phyloP scores from a whole-genome alignment of 2,329 filamentous ascomycete species.

The Pseudogymnoascus sp. region DNA sequence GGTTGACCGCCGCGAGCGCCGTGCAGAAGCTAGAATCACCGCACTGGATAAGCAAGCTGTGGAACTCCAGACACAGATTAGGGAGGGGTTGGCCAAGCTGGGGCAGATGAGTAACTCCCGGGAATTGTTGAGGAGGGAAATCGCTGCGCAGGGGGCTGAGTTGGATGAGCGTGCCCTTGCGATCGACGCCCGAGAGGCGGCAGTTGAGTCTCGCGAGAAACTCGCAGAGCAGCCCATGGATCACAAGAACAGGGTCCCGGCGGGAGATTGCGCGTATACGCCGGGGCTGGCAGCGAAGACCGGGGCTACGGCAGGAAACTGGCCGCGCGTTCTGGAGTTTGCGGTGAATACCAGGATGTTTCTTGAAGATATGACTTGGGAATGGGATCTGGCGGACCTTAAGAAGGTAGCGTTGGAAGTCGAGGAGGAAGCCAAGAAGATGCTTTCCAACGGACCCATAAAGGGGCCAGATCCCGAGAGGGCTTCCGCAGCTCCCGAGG shows the following conservation, averaged over 20 bases:
- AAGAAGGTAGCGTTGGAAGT: background rate
- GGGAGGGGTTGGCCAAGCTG: background rate
- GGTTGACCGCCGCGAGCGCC: background rate
- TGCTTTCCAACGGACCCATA: background rate
- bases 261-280: too few relatives aligned
- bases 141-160: background rate
- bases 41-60: background rate
- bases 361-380: background rate
- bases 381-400: background rate
- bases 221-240: background rate
- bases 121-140: background rate
- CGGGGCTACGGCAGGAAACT: background rate
- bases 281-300: too few relatives aligned
- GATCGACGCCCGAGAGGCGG: background rate
- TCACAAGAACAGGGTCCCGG: too few relatives aligned
- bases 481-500: background rate
- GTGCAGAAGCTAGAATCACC: background rate
- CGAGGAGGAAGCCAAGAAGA: background rate
- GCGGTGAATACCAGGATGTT: background rate
- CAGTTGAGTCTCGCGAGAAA: background rate
- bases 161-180: background rate
- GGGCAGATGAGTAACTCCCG: too few relatives aligned
- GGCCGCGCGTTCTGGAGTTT: background rate
- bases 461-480: background rate
- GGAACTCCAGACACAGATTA: background rate